Conservation (phyloP, 352 stramenopile genomes). For the Albugo candida region DNA sequence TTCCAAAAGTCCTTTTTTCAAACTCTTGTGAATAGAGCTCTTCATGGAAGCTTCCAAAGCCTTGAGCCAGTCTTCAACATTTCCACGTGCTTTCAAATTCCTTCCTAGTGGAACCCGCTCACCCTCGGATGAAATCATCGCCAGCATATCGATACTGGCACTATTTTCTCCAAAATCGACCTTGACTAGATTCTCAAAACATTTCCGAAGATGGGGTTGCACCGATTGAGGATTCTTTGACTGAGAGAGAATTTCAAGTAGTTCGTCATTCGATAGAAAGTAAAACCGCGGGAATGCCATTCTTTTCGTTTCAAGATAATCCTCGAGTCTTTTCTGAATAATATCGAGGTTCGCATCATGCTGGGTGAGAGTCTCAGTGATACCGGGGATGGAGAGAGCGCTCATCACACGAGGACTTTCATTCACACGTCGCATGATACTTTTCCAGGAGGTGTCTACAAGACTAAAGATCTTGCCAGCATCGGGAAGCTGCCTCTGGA, state of each 20-base stretch:
- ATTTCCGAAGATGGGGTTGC: conserved; percentile 87
- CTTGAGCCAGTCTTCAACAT: conserved; percentile 78
- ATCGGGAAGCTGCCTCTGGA: conserved; percentile 78
- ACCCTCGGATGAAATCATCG: conserved; percentile 84
- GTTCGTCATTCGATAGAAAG: conserved; percentile 89
- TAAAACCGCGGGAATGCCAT: conserved; percentile 89
- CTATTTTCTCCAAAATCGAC: conserved; percentile 61
- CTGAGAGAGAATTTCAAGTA: conserved; percentile 89
- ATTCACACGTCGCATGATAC: conserved; percentile 78
- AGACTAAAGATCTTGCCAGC: conserved; percentile 81
- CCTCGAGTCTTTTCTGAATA: conserved; percentile 84
- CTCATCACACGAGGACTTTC: conserved; percentile 78
- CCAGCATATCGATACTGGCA: conserved; percentile 83
- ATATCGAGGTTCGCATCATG: conserved; percentile 76
- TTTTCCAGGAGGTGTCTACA: conserved; percentile 81
- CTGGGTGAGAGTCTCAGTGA: conserved; percentile 67
- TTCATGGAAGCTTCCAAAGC: conserved; percentile 83
- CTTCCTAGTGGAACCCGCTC: conserved; percentile 77
- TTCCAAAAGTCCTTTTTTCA: conserved; percentile 82
- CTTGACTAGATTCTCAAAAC: conserved; percentile 81
- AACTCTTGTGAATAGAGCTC: conserved; percentile 78
- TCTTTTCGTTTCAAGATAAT: conserved; percentile 85
- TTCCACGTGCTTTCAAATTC: conserved; percentile 84
- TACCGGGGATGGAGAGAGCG: conserved; percentile 47
- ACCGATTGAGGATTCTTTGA: conserved; percentile 88